These are phyloP conservation scores for Hortiboletus flavorubellus DNA, from an alignment of 768 basidiomycete species.

Conservation along the genomic window DNA sequence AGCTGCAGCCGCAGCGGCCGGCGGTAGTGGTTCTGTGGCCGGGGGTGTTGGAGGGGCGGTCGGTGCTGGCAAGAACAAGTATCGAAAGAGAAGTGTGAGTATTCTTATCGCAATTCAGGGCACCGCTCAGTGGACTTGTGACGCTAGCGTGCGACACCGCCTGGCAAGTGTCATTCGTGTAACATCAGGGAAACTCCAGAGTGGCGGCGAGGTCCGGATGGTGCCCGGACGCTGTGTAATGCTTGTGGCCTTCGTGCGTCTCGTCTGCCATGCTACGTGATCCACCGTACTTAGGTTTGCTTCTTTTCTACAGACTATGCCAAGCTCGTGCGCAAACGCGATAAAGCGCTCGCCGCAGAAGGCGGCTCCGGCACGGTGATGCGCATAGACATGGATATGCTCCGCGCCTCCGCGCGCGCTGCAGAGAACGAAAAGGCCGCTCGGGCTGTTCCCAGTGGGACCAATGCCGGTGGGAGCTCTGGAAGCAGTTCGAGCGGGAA, in stretches of 20 bases:
- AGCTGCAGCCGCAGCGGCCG: slow-evolving; percentile 39
- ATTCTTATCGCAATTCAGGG: neutral
- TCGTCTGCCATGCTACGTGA: neutral
- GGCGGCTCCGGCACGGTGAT: slow-evolving; percentile 43
- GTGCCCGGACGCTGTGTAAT: slow-evolving; percentile 80
- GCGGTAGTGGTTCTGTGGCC: slow-evolving; percentile 34
- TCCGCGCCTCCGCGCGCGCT: slow-evolving; percentile 69
- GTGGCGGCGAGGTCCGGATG: slow-evolving; percentile 83
- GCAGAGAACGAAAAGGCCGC: slow-evolving; percentile 39
- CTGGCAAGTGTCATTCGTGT: slow-evolving; percentile 85
- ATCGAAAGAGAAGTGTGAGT: slow-evolving; percentile 81
- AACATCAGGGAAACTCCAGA: slow-evolving; percentile 88
- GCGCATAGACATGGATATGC: slow-evolving; percentile 70
- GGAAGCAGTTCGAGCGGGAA: slow-evolving; percentile 1
- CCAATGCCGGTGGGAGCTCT: slow-evolving; percentile 19
- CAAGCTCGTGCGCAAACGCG: slow-evolving; percentile 76
- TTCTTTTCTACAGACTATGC: slow-evolving; percentile 58
- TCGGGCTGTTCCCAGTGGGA: slow-evolving; percentile 28
- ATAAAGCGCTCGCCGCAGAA: slow-evolving; percentile 56
- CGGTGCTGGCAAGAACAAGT: slow-evolving; percentile 60
- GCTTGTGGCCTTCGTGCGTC: slow-evolving; percentile 75
- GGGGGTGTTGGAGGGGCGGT: slow-evolving; percentile 22
- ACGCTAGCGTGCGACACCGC: slow-evolving; percentile 75
- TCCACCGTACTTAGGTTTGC: too few species aligned
- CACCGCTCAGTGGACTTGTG: slow-evolving; percentile 24